A percentile compares a stretch with the other conserved stretches of the same genome.
Evolutionary conservation across 345 rosid species (phyloP).

Genomic region (Anacardium occidentale): DNA sequence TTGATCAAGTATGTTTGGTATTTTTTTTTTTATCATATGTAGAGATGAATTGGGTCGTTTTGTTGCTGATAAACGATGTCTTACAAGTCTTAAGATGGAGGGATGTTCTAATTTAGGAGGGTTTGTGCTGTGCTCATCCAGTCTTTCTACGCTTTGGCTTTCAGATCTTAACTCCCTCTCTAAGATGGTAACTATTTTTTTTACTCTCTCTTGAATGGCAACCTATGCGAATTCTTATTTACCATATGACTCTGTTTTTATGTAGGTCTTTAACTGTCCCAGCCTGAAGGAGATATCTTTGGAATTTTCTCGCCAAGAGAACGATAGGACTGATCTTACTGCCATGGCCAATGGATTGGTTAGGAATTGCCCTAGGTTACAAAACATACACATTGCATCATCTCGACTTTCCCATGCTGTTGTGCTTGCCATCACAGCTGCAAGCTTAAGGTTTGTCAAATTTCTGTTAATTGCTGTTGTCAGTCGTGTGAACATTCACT

Average conservation of each 20-base stretch:
- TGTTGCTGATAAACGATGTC: slow-evolving; percentile 89
- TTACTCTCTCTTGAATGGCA: neutral
- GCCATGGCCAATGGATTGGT: slow-evolving; percentile 72
- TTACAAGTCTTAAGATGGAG: slow-evolving; percentile 83
- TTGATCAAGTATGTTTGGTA: slow-evolving; percentile 19
- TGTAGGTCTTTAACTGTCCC: slow-evolving; percentile 80
- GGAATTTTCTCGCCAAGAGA: slow-evolving; percentile 77
- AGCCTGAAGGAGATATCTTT: slow-evolving; percentile 76
- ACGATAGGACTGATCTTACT: slow-evolving; percentile 70
- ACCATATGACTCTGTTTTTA: neutral
- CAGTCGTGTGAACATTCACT: neutral
- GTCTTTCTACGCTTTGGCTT: slow-evolving; percentile 88
- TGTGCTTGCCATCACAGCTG: slow-evolving; percentile 85
- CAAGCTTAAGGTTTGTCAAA: slow-evolving; percentile 65
- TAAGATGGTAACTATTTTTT: slow-evolving; percentile 57
- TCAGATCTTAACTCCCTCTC: slow-evolving; percentile 73
- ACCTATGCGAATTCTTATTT: slow-evolving; percentile 10
- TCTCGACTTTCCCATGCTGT: slow-evolving; percentile 68
- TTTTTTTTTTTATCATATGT: slow-evolving; percentile 18
- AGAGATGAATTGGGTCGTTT: slow-evolving; percentile 92
- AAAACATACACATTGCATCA: slow-evolving; percentile 87
- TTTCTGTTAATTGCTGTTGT: neutral
- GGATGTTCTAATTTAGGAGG: slow-evolving; percentile 90
- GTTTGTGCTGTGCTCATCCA: slow-evolving; percentile 69
- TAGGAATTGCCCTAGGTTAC: slow-evolving; percentile 67